Percentiles rank a stretch among this genome's conserved stretches.
Evolutionary conservation across 306 rosid genomes (phyloP).

Genomic region (Inga laurina): DNA sequence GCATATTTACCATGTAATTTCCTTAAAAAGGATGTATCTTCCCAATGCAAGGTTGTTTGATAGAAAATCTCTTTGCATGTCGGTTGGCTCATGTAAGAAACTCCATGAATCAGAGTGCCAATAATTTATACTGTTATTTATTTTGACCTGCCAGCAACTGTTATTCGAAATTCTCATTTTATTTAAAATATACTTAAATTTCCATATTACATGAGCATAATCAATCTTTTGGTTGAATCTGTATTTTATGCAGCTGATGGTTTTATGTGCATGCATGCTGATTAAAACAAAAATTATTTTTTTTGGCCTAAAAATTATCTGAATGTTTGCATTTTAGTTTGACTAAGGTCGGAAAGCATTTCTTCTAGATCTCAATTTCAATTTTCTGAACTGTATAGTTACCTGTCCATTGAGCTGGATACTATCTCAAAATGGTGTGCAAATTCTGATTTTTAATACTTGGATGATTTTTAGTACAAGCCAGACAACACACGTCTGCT

Average conservation of each 20-base stretch:
- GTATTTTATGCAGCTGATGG: neutral
- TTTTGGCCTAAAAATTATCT: neutral
- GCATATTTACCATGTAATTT: neutral
- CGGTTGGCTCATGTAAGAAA: neutral
- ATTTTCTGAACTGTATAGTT: neutral
- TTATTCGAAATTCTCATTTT: neutral
- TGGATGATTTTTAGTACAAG: conserved; percentile 20
- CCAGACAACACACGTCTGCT: neutral
- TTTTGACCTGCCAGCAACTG: conserved; percentile 12
- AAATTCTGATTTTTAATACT: conserved; percentile 14
- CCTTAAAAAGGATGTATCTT: neutral
- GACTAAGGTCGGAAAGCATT: neutral
- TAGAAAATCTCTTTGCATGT: neutral
- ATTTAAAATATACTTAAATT: conserved; percentile 1
- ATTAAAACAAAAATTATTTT: neutral
- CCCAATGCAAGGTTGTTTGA: neutral
- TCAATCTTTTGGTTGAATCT: conserved; percentile 4
- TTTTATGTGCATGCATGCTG: conserved; percentile 7
- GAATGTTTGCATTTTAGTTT: neutral
- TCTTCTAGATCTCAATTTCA: neutral
- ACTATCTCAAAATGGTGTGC: too few species aligned
- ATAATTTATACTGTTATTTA: neutral
- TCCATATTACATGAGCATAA: neutral
- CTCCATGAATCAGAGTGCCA: neutral
- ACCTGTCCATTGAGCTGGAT: neutral